Percentiles rank a stretch among this genome's conserved stretches.
phyloP scores from a whole-genome alignment of 345 rosid species.

The Cardamine resedifolia region DNA sequence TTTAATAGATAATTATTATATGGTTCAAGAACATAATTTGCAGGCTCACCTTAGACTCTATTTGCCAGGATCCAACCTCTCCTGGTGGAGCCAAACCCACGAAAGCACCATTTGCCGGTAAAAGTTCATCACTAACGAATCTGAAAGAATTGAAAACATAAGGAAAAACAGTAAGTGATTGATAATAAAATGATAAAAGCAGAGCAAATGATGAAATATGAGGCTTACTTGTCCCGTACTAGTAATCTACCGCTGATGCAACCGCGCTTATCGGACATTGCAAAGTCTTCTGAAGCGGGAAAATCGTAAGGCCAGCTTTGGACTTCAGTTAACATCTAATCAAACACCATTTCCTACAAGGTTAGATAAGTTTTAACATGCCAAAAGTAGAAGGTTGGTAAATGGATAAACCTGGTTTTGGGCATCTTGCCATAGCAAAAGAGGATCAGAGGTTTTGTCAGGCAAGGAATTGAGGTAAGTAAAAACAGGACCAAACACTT shows the following conservation, averaged over 20 bases:
- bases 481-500: slow-evolving; percentile 84
- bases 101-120: slow-evolving; percentile 57
- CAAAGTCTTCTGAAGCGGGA: slow-evolving; percentile 69
- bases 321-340: slow-evolving; percentile 59
- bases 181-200: background rate
- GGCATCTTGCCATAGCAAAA: slow-evolving; percentile 77
- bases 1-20: background rate
- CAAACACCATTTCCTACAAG: background rate
- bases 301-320: slow-evolving; percentile 82
- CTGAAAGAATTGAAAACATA: background rate
- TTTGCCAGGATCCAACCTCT: slow-evolving; percentile 83
- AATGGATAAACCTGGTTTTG: slow-evolving; percentile 55
- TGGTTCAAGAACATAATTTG: background rate
- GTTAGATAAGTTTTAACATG: slow-evolving; percentile 3
- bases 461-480: slow-evolving; percentile 56
- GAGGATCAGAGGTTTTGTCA: slow-evolving; percentile 39
- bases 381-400: background rate
- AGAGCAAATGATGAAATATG: slow-evolving; percentile 13
- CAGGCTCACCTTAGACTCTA: slow-evolving; percentile 57
- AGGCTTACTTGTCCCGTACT: slow-evolving; percentile 57
- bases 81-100: slow-evolving; percentile 83
- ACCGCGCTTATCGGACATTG: slow-evolving; percentile 54
- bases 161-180: background rate
- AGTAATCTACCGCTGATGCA: slow-evolving; percentile 56
- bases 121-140: slow-evolving; percentile 22